phyloP scores from a whole-genome alignment of 352 stramenopile species.

The Phytophthora nicotianae region DNA sequence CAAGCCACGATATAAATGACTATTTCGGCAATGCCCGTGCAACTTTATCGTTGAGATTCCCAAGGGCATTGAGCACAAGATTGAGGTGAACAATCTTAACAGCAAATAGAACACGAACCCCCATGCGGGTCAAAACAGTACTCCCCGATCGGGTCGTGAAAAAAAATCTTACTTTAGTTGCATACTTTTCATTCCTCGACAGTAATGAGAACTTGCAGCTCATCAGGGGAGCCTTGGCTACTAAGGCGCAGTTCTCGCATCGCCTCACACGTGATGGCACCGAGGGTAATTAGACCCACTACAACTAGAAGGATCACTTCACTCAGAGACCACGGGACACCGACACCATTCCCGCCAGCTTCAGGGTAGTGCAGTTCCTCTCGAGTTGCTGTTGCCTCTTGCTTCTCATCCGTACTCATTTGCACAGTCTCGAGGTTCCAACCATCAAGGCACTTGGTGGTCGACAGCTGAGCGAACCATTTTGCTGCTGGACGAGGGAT shows the following conservation, averaged over 20 bases:
- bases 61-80: no score
- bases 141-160: no score
- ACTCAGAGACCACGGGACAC: slow-evolving; percentile 35
- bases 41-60: no score
- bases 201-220: slow-evolving; percentile 42
- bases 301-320: slow-evolving; percentile 37
- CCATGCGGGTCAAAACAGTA: no score
- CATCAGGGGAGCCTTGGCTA: slow-evolving; percentile 22
- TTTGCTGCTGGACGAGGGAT: slow-evolving; percentile 47
- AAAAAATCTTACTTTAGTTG: slow-evolving; percentile 3
- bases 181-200: slow-evolving; percentile 24
- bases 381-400: slow-evolving; percentile 11
- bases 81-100: no score
- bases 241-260: slow-evolving; percentile 36
- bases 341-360: slow-evolving; percentile 7
- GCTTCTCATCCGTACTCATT: slow-evolving; percentile 13
- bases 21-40: no score
- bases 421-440: slow-evolving; percentile 12
- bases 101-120: no score
- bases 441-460: slow-evolving; percentile 63
- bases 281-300: slow-evolving; percentile 31
- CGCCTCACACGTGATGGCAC: slow-evolving; percentile 38
- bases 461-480: slow-evolving; percentile 62
- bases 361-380: slow-evolving; percentile 15
- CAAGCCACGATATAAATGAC: no score